Base-by-base conservation (phyloP, 176 grass and related monocot species). In the Echinochloa phyllopogon region DNA sequence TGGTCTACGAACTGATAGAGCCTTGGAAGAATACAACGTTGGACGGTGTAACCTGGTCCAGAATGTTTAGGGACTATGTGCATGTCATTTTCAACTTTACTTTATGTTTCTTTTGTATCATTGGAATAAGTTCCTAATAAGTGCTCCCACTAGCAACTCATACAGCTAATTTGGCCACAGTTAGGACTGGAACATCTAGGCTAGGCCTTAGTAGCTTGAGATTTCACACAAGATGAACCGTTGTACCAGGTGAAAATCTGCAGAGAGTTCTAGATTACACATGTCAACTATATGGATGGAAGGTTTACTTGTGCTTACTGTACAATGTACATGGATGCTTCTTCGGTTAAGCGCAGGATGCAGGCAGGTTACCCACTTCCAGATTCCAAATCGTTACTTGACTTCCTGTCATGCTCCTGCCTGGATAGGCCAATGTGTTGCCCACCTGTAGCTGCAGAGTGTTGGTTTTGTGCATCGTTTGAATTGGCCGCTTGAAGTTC, bases 361-460 rank as follows among this genome's bases (percentile, higher is more conserved):
- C 67, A 59, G 67, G 76, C 67, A 59, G 21, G 29, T 75, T 79
- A 91, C 41, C 87, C 62, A 4, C 85, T 76, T n/a, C 88, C 78
- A 42, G 81, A 84, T 88, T 87, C 90, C 55, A 93, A 72, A 87
- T 86, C 82, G 53, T 82, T 86, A 68, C 72, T 55, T 72, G 77
- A 43, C 39, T 77, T 62, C 38, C 69, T 69, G 25, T 29, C 77
- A 61, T 51, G 33, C 60, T 83, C 50, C 75, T 69, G 49, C 33
- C 25, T 23, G 4, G 87, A 71, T 53, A 82, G 10, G 65, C 25
- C 79, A 44, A 51, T 55, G 18, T 49, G 81, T 39, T 78, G 77
- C 23, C 20, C 24, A 33, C 79, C 51, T 40, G 75, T 62, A 41
- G 59, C 51, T 63, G 75, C 33, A 41, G 51, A 41, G 24, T 87